Conservation (phyloP, 345 rosid genomes). For the Triadica sebifera region DNA sequence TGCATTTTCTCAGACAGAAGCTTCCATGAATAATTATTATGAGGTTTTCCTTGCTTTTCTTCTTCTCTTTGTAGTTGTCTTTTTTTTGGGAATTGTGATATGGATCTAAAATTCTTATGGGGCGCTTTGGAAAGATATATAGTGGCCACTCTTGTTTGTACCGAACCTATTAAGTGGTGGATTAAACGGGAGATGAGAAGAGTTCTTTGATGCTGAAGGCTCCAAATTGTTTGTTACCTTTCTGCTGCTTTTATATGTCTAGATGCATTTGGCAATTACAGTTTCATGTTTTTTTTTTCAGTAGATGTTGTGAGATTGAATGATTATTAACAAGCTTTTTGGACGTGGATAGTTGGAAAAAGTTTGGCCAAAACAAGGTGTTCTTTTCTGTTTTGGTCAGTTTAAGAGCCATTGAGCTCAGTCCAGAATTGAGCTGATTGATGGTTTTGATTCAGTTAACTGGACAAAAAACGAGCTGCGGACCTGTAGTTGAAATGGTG, state of each 20-base stretch:
- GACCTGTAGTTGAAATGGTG: background rate
- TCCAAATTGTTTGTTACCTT: background rate
- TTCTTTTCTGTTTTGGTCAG: background rate
- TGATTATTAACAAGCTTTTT: background rate
- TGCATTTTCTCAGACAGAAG: constrained; percentile 80
- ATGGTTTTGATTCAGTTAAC: background rate
- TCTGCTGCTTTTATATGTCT: background rate
- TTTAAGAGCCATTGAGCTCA: background rate
- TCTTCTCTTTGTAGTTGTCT: background rate
- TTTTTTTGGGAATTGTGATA: background rate
- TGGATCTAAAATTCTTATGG: too few relatives aligned
- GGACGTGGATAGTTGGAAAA: background rate
- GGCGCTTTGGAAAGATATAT: too few relatives aligned
- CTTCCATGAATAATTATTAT: constrained; percentile 66
- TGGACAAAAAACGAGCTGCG: background rate
- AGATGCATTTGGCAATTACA: too few relatives aligned
- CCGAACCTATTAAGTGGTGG: background rate
- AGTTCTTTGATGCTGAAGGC: background rate
- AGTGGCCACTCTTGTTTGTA: too few relatives aligned
- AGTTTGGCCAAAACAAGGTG: background rate
- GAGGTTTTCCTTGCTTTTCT: constrained; percentile 55
- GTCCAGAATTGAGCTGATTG: background rate
- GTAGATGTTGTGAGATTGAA: background rate
- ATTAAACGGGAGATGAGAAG: background rate
- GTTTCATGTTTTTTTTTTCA: background rate